Evolutionary conservation across 78 protist genomes (phyloP).

Genomic region (Planoprotostelium fungivorum): DNA sequence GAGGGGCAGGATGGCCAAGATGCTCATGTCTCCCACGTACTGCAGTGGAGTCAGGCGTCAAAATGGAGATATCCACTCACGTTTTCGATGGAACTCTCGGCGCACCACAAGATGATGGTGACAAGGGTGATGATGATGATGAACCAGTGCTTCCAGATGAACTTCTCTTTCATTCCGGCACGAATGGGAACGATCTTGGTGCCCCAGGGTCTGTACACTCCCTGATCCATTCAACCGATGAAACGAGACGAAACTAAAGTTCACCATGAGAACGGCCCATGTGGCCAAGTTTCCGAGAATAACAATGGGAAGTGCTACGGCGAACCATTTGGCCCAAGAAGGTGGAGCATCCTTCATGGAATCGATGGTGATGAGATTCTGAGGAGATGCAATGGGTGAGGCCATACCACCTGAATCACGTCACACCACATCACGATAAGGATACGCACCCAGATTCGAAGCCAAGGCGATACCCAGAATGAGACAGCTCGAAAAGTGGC

Average conservation of each 20-base stretch:
- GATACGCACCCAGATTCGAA: background rate
- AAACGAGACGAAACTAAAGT: background rate
- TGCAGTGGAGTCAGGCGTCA: too few relatives aligned
- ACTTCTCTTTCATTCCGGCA: background rate
- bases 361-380: background rate
- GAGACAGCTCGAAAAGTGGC: background rate
- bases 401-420: background rate
- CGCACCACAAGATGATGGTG: background rate
- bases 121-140: background rate
- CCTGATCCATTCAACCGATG: background rate
- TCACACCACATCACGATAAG: too few relatives aligned
- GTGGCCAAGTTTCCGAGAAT: background rate
- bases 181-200: background rate
- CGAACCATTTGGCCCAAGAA: background rate
- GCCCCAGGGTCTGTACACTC: background rate
- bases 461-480: background rate
- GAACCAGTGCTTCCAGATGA: background rate
- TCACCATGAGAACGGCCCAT: background rate
- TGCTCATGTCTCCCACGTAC: background rate
- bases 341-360: background rate
- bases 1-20: background rate
- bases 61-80: background rate
- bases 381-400: background rate
- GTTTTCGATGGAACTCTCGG: background rate
- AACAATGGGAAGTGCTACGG: background rate